phyloP scores from a whole-genome alignment of 805 yeast species.

The Zygoascus flipseniorum region DNA sequence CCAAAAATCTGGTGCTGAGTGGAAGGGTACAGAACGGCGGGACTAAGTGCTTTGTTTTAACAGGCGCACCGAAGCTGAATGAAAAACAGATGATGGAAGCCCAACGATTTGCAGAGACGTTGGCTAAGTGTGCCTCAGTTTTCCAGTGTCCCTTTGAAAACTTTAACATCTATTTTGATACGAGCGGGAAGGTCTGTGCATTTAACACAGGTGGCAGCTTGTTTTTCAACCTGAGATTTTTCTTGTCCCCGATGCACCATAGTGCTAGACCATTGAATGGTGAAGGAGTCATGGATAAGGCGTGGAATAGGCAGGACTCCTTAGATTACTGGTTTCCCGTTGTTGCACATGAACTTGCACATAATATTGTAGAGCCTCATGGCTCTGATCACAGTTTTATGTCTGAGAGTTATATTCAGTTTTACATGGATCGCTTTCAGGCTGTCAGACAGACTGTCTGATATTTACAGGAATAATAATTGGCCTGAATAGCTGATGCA shows the following conservation, averaged over 20 bases:
- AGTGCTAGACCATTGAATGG: conserved; percentile 9
- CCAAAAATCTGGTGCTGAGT: not conserved
- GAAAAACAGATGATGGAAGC: conserved; percentile 9
- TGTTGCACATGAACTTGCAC: conserved; percentile 35
- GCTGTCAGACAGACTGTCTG: not conserved
- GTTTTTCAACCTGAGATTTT: conserved; percentile 25
- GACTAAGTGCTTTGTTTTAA: conserved; percentile 2
- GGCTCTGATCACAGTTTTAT: conserved; percentile 30
- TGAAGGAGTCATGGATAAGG: not conserved
- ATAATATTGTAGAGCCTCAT: conserved; percentile 28
- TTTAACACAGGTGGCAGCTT: conserved; percentile 31
- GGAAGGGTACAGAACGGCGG: not conserved
- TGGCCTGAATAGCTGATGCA: no score
- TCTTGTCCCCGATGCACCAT: conserved; percentile 16
- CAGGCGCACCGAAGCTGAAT: conserved; percentile 2
- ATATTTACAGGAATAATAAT: no score
- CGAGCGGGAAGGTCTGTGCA: conserved; percentile 25
- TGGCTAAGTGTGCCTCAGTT: conserved; percentile 5
- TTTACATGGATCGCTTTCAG: conserved; percentile 16
- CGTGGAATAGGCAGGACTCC: conserved; percentile 1
- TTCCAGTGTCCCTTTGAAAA: conserved; percentile 19
- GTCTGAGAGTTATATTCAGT: conserved; percentile 27
- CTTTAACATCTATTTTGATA: conserved; percentile 24
- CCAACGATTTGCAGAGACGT: conserved; percentile 11
- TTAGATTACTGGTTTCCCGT: conserved; percentile 32